Percentiles rank a stretch among this genome's conserved stretches.
Evolutionary conservation across 805 yeast genomes (phyloP).

Genomic region (Candida incommunis): DNA sequence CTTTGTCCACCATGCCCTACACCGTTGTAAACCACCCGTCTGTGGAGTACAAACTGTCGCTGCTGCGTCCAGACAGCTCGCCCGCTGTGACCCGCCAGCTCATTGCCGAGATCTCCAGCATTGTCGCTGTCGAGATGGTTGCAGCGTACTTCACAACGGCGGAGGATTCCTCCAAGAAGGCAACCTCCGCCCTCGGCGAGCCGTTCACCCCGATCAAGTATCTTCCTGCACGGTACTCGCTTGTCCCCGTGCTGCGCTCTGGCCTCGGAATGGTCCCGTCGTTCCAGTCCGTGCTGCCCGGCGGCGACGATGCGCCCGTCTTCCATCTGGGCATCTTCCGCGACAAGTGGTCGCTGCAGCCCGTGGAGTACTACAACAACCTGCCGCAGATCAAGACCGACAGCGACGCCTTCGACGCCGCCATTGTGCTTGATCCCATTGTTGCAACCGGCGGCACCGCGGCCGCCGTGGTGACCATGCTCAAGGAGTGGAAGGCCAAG

Average conservation of each 20-base stretch:
- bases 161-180: constrained; percentile 1
- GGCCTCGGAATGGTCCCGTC: constrained; percentile 20
- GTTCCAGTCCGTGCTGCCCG: constrained; percentile 16
- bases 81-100: constrained; percentile 12
- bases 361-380: constrained; percentile 22
- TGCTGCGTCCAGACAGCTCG: constrained; percentile 12
- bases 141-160: constrained; percentile 8
- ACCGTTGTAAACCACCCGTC: constrained; percentile 13
- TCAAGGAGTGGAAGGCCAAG: constrained; percentile 21
- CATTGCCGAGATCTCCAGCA: constrained; percentile 11
- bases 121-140: constrained; percentile 18
- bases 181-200: constrained; percentile 7
- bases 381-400: constrained; percentile 11
- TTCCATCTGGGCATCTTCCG: constrained; percentile 21
- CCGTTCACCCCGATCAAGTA: constrained; percentile 5
- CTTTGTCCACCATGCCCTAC: background rate
- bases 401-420: constrained; percentile 10
- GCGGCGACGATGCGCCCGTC: constrained; percentile 15
- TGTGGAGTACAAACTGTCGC: constrained; percentile 14
- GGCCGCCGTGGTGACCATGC: constrained; percentile 17
- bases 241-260: constrained; percentile 20
- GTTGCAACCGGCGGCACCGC: constrained; percentile 25
- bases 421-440: constrained; percentile 20
- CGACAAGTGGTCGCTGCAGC: constrained; percentile 17
- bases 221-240: constrained; percentile 11